Percentiles rank a stretch among this genome's conserved stretches.
Evolutionary conservation across 192 early-diverging fungal genomes (phyloP).

Genomic region (Rhizophagus sp.): DNA sequence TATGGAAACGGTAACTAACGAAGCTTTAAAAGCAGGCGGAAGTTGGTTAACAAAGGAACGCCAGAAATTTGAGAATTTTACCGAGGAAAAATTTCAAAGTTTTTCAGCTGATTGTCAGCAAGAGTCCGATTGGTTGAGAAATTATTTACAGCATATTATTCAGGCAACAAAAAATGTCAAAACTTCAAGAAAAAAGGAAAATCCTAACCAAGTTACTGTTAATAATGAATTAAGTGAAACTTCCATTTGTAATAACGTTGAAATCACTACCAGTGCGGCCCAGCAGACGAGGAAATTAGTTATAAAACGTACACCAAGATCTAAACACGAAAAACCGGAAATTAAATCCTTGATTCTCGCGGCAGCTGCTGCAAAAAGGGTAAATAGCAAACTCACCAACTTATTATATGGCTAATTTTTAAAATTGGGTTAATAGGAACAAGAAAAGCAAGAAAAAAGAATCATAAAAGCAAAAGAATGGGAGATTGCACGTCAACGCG

Average conservation of each 20-base stretch:
- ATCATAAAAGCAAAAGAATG: background rate
- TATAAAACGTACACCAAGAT: background rate
- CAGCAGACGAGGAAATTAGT: background rate
- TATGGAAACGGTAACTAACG: background rate
- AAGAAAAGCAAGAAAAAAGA: conserved; percentile 19
- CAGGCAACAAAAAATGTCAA: background rate
- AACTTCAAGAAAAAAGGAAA: background rate
- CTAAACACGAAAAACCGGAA: background rate
- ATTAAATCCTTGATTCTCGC: background rate
- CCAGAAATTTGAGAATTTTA: conserved; percentile 13
- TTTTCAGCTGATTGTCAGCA: background rate
- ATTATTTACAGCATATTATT: background rate
- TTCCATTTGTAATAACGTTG: background rate
- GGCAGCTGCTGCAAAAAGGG: background rate
- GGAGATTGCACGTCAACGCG: background rate
- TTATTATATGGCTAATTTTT: background rate
- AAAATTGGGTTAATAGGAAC: background rate
- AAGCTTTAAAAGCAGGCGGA: background rate
- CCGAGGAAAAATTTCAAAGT: background rate
- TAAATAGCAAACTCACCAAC: background rate
- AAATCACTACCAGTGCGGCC: background rate
- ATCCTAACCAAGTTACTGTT: background rate
- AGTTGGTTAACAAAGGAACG: background rate
- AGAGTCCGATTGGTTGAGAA: background rate
- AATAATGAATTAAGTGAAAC: background rate